These are phyloP conservation scores for Persicaria tinctoria DNA, from an alignment of 148 eudicot genomes.

Conservation along the genomic window DNA sequence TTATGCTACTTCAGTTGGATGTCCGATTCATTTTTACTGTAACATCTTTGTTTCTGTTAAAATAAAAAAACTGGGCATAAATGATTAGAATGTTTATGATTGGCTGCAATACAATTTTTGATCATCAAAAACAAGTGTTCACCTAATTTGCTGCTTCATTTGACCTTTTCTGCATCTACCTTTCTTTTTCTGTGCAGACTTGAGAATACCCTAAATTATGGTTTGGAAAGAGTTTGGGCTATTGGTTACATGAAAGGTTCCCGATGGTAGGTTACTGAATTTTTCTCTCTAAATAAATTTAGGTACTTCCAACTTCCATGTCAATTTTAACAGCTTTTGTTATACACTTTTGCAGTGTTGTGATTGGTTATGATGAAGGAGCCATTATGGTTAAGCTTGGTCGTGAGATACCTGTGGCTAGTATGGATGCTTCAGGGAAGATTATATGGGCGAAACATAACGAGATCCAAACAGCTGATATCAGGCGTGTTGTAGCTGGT, in stretches of 20 bases:
- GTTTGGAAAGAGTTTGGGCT: conserved; percentile 38
- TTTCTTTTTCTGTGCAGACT: conserved; percentile 15
- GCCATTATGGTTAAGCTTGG: conserved; percentile 91
- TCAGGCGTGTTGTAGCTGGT: conserved; percentile 91
- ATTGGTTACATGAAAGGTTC: conserved; percentile 23
- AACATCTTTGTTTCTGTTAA: neutral
- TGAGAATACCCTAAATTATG: conserved; percentile 35
- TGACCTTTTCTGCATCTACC: neutral
- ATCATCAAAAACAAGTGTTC: neutral
- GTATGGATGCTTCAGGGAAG: conserved; percentile 97
- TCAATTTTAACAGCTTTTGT: neutral
- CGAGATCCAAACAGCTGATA: conserved; percentile 92
- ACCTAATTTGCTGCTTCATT: neutral
- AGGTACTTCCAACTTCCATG: neutral
- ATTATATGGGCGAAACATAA: conserved; percentile 98
- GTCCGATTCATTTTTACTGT: neutral
- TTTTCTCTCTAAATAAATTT: neutral
- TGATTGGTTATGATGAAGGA: conserved; percentile 94
- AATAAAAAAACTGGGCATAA: neutral
- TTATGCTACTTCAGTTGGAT: neutral
- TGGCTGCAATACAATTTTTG: neutral
- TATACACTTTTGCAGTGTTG: conserved; percentile 37
- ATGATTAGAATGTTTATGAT: neutral
- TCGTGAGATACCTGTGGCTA: conserved; percentile 94
- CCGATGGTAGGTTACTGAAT: conserved; percentile 21